Conservation (phyloP, 2,329 filamentous ascomycete species). For the Talaromyces albobiverticillius region DNA sequence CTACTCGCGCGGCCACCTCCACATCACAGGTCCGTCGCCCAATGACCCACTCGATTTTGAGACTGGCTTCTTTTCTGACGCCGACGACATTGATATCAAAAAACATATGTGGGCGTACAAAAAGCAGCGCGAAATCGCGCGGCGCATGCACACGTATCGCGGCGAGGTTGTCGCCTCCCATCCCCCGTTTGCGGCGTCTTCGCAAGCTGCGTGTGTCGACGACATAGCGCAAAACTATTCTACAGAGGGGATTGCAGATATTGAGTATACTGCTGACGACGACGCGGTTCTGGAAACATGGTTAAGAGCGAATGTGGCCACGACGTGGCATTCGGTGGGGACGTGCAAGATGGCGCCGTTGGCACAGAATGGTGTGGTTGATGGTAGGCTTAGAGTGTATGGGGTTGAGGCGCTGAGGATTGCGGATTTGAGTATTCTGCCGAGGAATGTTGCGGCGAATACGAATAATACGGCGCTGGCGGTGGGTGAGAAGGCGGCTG, state of each 20-base stretch:
- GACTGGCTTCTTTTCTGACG: slow-evolving; percentile 1
- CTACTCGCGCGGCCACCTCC: slow-evolving; percentile 6
- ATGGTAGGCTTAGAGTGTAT: slow-evolving; percentile 17
- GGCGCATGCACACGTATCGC: slow-evolving; percentile 4
- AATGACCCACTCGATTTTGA: slow-evolving; percentile 2
- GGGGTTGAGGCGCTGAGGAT: slow-evolving; percentile 22
- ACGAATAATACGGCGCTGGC: slow-evolving; percentile 8
- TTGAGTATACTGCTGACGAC: slow-evolving; percentile 7
- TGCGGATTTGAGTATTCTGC: slow-evolving; percentile 25
- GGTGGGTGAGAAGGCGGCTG: slow-evolving; percentile 8
- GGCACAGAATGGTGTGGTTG: slow-evolving; percentile 17
- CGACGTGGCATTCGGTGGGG: slow-evolving; percentile 21
- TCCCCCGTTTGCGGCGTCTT: slow-evolving; percentile 5
- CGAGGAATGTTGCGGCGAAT: slow-evolving; percentile 13
- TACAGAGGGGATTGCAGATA: background rate
- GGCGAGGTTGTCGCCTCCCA: background rate
- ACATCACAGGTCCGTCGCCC: background rate
- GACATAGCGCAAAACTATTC: background rate
- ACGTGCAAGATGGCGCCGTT: slow-evolving; percentile 24
- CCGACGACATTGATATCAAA: slow-evolving; percentile 2
- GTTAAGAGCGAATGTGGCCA: slow-evolving; percentile 11
- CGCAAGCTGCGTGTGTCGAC: background rate
- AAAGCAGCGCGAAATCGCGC: slow-evolving; percentile 8
- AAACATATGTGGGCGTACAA: slow-evolving; percentile 9
- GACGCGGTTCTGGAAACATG: slow-evolving; percentile 22